A percentile compares a stretch with the other conserved stretches of the same genome.
Evolutionary conservation across 441 rosid species (phyloP).

Genomic region (Capsella rubella): DNA sequence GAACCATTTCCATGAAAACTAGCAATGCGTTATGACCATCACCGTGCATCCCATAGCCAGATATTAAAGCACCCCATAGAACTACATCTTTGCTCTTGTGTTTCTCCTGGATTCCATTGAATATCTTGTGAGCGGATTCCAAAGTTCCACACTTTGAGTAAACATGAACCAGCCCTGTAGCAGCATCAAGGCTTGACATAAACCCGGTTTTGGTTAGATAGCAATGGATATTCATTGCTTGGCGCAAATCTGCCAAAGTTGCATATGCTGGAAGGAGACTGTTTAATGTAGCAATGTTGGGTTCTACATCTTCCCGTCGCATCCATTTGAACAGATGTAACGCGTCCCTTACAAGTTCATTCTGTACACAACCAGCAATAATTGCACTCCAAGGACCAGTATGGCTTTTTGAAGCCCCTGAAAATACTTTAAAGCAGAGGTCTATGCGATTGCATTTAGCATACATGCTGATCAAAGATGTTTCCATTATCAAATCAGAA

Average conservation of each 20-base stretch:
- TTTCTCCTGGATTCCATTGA: slow-evolving; percentile 52
- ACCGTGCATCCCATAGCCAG: slow-evolving; percentile 69
- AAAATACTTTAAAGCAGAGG: slow-evolving; percentile 56
- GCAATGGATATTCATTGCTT: slow-evolving; percentile 59
- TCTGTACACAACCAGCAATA: slow-evolving; percentile 56
- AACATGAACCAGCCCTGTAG: slow-evolving; percentile 58
- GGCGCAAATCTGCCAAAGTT: slow-evolving; percentile 56
- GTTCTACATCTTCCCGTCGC: slow-evolving; percentile 54
- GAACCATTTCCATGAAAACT: slow-evolving; percentile 65
- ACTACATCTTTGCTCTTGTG: slow-evolving; percentile 62
- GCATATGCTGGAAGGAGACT: slow-evolving; percentile 72
- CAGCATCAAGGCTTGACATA: slow-evolving; percentile 50
- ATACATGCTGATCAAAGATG: slow-evolving; percentile 73
- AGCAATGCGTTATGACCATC: slow-evolving; percentile 56
- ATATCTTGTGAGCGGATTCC: slow-evolving; percentile 59
- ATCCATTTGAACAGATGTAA: slow-evolving; percentile 56
- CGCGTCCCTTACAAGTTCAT: slow-evolving; percentile 53
- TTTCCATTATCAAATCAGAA: slow-evolving; percentile 52
- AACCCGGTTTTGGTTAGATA: slow-evolving; percentile 61
- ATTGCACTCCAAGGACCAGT: slow-evolving; percentile 71
- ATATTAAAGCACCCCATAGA: slow-evolving; percentile 65
- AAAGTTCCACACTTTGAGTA: slow-evolving; percentile 65
- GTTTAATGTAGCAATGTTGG: slow-evolving; percentile 59
- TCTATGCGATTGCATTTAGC: slow-evolving; percentile 61
- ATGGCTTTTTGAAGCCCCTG: slow-evolving; percentile 51